Evolutionary conservation across 2,329 filamentous ascomycete species (phyloP).

Genomic region (Talaromyces sp.): DNA sequence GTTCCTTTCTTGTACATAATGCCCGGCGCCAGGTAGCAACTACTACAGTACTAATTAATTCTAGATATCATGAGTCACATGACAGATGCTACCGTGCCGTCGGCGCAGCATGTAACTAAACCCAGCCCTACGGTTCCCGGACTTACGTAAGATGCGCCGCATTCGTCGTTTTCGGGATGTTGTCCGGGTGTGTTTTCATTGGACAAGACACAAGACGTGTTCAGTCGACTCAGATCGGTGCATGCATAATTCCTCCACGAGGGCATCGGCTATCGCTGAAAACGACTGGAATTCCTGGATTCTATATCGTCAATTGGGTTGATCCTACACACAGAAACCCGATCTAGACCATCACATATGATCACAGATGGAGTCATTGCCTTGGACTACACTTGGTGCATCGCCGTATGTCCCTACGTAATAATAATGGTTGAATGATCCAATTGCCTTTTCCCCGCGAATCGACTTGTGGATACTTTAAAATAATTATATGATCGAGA

Average conservation of each 20-base stretch:
- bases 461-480: background rate
- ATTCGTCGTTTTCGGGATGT: no score
- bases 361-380: no score
- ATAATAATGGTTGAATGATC: no score
- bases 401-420: no score
- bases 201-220: background rate
- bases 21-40: background rate
- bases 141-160: background rate
- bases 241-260: no score
- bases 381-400: no score
- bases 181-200: background rate
- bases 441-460: background rate
- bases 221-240: background rate
- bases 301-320: no score
- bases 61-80: no score
- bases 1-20: background rate
- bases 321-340: no score
- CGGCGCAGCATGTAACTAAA: background rate
- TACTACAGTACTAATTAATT: background rate
- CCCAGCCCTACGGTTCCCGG: background rate
- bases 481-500: background rate
- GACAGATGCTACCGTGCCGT: background rate
- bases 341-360: no score
- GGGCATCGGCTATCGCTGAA: background rate
- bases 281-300: background rate